Percentiles rank a stretch among this genome's conserved stretches.
phyloP scores from a whole-genome alignment of 805 yeast species.

The Kuraishia ogatae region DNA sequence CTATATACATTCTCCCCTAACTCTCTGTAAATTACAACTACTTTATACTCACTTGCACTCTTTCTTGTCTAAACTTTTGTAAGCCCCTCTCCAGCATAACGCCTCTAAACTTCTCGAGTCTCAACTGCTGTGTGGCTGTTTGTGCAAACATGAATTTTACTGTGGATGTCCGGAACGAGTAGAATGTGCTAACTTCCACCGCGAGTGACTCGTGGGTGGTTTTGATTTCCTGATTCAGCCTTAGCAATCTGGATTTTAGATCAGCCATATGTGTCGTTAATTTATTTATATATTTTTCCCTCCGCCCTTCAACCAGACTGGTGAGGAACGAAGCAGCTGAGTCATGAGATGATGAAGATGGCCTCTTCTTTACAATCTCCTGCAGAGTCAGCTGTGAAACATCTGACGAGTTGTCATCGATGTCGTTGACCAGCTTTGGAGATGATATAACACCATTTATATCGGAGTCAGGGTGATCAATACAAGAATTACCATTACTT shows the following conservation, averaged over 20 bases:
- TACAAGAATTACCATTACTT: neutral
- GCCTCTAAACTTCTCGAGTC: slow-evolving; percentile 13
- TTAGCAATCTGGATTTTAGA: slow-evolving; percentile 31
- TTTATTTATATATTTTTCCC: slow-evolving; percentile 35
- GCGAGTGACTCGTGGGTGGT: slow-evolving; percentile 55
- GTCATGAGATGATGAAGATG: neutral
- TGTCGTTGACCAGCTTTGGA: slow-evolving; percentile 2
- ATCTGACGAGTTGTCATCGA: slow-evolving; percentile 1
- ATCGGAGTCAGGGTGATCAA: neutral
- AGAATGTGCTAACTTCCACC: slow-evolving; percentile 49
- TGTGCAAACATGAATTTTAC: slow-evolving; percentile 27
- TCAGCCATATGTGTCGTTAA: slow-evolving; percentile 29
- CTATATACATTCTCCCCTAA: too few relatives aligned
- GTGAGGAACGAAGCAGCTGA: neutral
- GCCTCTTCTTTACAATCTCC: slow-evolving; percentile 1
- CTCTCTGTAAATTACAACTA: neutral
- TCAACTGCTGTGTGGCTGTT: slow-evolving; percentile 20
- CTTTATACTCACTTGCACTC: neutral
- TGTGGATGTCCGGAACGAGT: slow-evolving; percentile 39
- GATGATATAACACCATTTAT: neutral
- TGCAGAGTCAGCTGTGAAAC: slow-evolving; percentile 3
- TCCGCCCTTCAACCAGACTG: slow-evolving; percentile 37
- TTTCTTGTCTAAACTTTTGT: slow-evolving; percentile 9
- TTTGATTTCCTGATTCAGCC: slow-evolving; percentile 38
- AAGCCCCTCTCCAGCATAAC: slow-evolving; percentile 15